A percentile compares a stretch with the other conserved stretches of the same genome.
These are phyloP conservation scores for Pelargonium australe DNA, from an alignment of 441 rosid species.

Conservation along the genomic window DNA sequence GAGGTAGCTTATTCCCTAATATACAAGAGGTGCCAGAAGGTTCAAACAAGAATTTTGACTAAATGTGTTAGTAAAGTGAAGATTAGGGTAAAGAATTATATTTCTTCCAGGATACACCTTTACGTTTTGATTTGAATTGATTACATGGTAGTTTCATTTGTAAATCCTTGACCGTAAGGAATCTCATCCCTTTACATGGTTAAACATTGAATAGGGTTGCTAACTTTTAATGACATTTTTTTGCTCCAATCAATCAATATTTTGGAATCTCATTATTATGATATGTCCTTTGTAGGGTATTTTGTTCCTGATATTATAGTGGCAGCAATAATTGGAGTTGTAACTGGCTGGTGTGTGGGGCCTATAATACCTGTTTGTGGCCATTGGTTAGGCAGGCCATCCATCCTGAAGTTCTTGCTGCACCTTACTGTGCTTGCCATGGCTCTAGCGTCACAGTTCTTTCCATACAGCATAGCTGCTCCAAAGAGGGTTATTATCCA, in stretches of 20 bases:
- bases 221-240: slow-evolving; percentile 1
- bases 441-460: slow-evolving; percentile 87
- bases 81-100: no score
- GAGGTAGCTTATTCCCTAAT: neutral
- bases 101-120: neutral
- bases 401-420: slow-evolving; percentile 65
- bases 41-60: no score
- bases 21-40: neutral
- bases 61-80: no score
- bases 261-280: slow-evolving; percentile 11
- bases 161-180: neutral
- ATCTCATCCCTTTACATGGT: neutral
- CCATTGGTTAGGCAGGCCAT: slow-evolving; percentile 69
- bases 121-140: neutral
- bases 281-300: slow-evolving; percentile 51
- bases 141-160: neutral
- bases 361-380: slow-evolving; percentile 75
- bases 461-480: slow-evolving; percentile 82
- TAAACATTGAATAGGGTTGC: neutral
- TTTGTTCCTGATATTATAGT: slow-evolving; percentile 64
- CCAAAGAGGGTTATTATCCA: slow-evolving; percentile 90
- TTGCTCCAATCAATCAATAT: neutral
- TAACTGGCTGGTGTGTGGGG: slow-evolving; percentile 74
- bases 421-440: slow-evolving; percentile 58
- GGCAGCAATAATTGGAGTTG: slow-evolving; percentile 60